A percentile compares a stretch with the other conserved stretches of the same genome.
phyloP scores from a whole-genome alignment of 108 stramenopile species.

The Nitzschia sp. region DNA sequence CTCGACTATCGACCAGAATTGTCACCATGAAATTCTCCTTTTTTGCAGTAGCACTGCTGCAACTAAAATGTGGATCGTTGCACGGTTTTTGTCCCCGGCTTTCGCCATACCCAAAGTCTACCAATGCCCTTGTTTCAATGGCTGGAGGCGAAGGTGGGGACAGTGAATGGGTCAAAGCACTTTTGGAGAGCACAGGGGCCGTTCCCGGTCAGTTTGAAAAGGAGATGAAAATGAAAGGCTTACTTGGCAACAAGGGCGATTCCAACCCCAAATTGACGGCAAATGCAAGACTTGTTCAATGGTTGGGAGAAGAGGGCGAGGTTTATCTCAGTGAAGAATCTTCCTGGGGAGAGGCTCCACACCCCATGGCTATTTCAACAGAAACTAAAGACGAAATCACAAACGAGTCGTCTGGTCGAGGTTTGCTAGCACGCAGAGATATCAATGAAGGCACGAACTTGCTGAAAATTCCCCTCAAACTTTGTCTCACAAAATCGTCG shows the following conservation, averaged over 20 bases:
- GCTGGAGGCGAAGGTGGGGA: conserved; percentile 78
- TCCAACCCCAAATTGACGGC: conserved; percentile 65
- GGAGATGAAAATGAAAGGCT: conserved; percentile 86
- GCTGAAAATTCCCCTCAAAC: conserved; percentile 75
- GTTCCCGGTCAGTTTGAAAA: conserved; percentile 72
- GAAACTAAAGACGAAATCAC: conserved; percentile 92
- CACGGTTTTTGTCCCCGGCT: neutral
- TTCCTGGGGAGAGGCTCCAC: conserved; percentile 92
- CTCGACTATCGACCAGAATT: no score
- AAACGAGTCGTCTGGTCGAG: conserved; percentile 91
- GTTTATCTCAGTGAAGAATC: conserved; percentile 82
- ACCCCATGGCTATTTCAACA: conserved; percentile 92
- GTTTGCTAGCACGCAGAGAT: conserved; percentile 81
- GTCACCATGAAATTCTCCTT: no score
- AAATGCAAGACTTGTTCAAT: conserved; percentile 72
- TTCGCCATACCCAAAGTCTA: neutral
- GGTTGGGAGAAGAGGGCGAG: conserved; percentile 80
- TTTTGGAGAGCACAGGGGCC: conserved; percentile 53
- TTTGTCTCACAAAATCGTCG: conserved; percentile 86
- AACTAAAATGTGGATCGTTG: no score
- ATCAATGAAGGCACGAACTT: conserved; percentile 93
- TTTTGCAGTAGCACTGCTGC: no score
- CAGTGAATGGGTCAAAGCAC: conserved; percentile 75
- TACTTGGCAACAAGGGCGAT: conserved; percentile 49
- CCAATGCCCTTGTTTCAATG: conserved; percentile 29